Percentiles rank a stretch among this genome's conserved stretches.
Conservation (phyloP, 2,329 filamentous ascomycete species). For the Scolecobasidium constrictum region DNA sequence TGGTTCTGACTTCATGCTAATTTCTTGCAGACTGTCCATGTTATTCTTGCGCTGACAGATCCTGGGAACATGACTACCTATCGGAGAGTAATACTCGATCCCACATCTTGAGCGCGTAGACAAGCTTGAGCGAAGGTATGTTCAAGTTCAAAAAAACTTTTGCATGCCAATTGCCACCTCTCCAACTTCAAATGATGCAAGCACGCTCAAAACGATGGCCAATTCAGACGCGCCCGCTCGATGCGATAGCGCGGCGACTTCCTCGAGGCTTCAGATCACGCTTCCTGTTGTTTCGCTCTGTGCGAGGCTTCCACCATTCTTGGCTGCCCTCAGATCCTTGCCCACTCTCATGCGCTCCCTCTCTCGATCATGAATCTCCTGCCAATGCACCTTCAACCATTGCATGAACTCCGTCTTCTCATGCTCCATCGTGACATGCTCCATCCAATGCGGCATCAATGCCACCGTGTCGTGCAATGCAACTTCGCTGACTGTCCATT, state of each 20-base stretch:
- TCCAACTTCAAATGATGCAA: too few species aligned
- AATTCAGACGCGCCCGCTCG: too few species aligned
- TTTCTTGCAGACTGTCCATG: not conserved
- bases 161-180: too few species aligned
- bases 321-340: slow-evolving; percentile 2
- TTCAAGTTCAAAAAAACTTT: too few species aligned
- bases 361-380: slow-evolving; percentile 19
- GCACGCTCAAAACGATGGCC: too few species aligned
- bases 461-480: slow-evolving; percentile 11
- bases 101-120: not conserved
- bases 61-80: not conserved
- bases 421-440: slow-evolving; percentile 11
- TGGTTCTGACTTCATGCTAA: not conserved
- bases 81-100: not conserved
- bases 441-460: slow-evolving; percentile 16
- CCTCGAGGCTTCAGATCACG: too few species aligned
- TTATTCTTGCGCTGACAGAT: not conserved
- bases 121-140: too few species aligned
- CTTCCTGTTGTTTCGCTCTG: too few species aligned
- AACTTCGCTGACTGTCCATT: slow-evolving; percentile 13
- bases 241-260: too few species aligned
- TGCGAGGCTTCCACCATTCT: too few species aligned
- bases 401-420: slow-evolving; percentile 10
- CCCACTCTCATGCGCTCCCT: slow-evolving; percentile 12
- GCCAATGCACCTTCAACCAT: slow-evolving; percentile 23